Conservation (phyloP, 2,329 filamentous ascomycete species). For the Fusarium acutatum region DNA sequence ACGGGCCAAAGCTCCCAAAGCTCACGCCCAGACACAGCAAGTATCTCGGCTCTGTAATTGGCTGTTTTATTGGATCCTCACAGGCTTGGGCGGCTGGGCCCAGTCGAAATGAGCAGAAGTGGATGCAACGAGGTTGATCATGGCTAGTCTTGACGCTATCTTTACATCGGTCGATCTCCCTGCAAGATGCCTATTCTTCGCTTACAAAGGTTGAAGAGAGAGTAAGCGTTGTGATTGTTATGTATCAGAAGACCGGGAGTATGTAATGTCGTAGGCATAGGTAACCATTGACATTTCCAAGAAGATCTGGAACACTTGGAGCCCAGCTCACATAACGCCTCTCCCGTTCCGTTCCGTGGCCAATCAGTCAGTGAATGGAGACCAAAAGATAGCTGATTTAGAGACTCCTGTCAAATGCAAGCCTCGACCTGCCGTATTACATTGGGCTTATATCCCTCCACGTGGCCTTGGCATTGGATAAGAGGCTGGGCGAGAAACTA, state of each 20-base stretch:
- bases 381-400: background rate
- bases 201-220: background rate
- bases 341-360: constrained; percentile 31
- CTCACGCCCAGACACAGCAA: background rate
- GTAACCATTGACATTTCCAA: background rate
- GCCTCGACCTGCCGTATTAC: constrained; percentile 1
- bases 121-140: constrained; percentile 22
- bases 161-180: constrained; percentile 28
- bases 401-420: constrained; percentile 6
- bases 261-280: constrained; percentile 1
- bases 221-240: background rate
- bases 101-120: constrained; percentile 40
- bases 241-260: background rate
- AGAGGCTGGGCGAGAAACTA: background rate
- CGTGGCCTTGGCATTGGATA: constrained; percentile 39
- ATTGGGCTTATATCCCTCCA: constrained; percentile 19
- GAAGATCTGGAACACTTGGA: background rate
- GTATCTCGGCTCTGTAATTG: constrained; percentile 33
- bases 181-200: background rate
- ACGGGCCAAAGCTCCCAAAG: constrained; percentile 21
- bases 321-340: constrained; percentile 2
- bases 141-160: constrained; percentile 28
- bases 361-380: background rate
- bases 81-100: background rate
- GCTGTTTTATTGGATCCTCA: constrained; percentile 14